Percentiles rank a stretch among this genome's conserved stretches.
phyloP scores from a whole-genome alignment of 805 yeast species.

The Phaffomyces antillensis region DNA sequence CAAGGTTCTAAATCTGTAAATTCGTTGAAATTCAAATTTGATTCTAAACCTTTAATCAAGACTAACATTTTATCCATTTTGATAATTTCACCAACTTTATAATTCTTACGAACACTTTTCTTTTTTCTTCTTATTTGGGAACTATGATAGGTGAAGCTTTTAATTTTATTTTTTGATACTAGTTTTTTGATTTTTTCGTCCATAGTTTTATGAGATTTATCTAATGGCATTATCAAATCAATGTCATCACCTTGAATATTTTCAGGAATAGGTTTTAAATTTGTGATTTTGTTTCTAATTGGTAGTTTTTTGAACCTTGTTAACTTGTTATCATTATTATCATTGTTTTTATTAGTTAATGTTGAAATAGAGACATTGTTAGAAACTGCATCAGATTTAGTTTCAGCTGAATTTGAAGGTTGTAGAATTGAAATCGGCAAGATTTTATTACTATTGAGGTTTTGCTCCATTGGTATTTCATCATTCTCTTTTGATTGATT shows the following conservation, averaged over 20 bases:
- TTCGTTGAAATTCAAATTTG: conserved; percentile 15
- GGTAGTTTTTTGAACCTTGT: not conserved
- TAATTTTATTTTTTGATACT: conserved; percentile 19
- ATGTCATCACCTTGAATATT: not conserved
- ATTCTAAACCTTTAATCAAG: conserved; percentile 39
- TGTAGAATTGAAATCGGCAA: no score
- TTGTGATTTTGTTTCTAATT: not conserved
- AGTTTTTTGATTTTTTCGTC: conserved; percentile 16
- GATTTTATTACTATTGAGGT: no score
- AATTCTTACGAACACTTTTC: conserved; percentile 26
- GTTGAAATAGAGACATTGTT: no score
- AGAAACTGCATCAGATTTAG: no score
- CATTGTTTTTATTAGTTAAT: no score
- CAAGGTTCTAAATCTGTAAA: conserved; percentile 45
- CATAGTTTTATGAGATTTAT: not conserved
- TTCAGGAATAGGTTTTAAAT: conserved; percentile 5
- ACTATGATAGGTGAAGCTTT: conserved; percentile 7
- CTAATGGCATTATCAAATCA: not conserved
- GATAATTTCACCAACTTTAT: conserved; percentile 53
- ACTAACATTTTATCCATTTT: conserved; percentile 66
- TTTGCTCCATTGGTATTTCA: no score
- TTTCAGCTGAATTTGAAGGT: not conserved
- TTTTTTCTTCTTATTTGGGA: conserved; percentile 14
- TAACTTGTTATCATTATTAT: not conserved
- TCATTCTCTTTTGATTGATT: no score